These are phyloP conservation scores for Pseudonitzschia pungens DNA, from an alignment of 108 stramenopile genomes.

Conservation along the genomic window DNA sequence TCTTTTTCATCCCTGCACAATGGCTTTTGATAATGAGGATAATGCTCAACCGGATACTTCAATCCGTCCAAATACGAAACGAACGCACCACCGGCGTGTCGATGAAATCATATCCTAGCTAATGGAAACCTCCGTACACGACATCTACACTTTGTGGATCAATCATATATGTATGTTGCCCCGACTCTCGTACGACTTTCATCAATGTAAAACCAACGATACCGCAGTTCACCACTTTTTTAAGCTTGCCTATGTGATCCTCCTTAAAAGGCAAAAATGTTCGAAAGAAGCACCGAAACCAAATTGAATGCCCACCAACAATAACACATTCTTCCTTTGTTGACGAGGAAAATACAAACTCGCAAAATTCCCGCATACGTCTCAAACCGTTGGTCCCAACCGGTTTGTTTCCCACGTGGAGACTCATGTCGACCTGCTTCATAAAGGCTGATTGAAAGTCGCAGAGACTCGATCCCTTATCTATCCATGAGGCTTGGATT, in stretches of 20 bases:
- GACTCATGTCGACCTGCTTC: conserved; percentile 67
- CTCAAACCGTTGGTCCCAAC: conserved; percentile 73
- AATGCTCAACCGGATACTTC: too few relatives aligned
- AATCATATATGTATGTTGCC: conserved; percentile 68
- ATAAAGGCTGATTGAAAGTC: conserved; percentile 53
- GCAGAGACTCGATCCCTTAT: conserved; percentile 42
- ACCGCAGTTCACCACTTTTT: conserved; percentile 92
- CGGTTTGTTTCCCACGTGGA: conserved; percentile 86
- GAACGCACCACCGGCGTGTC: too few relatives aligned
- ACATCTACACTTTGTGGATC: conserved; percentile 70
- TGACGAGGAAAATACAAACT: conserved; percentile 67
- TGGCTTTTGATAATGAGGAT: too few relatives aligned
- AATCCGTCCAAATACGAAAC: too few relatives aligned
- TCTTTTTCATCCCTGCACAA: too few relatives aligned
- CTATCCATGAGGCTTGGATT: conserved; percentile 83
- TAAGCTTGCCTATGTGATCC: conserved; percentile 72
- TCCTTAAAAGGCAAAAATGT: conserved; percentile 66
- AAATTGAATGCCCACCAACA: conserved; percentile 89
- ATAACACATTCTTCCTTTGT: conserved; percentile 67
- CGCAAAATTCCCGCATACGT: conserved; percentile 78
- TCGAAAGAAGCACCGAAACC: conserved; percentile 88
- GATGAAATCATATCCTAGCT: neutral
- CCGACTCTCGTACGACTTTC: conserved; percentile 56
- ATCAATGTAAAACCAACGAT: conserved; percentile 72
- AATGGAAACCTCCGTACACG: conserved; percentile 81